Base-by-base conservation (phyloP, 148 eudicot genomes). In the Oxyria digyna region DNA sequence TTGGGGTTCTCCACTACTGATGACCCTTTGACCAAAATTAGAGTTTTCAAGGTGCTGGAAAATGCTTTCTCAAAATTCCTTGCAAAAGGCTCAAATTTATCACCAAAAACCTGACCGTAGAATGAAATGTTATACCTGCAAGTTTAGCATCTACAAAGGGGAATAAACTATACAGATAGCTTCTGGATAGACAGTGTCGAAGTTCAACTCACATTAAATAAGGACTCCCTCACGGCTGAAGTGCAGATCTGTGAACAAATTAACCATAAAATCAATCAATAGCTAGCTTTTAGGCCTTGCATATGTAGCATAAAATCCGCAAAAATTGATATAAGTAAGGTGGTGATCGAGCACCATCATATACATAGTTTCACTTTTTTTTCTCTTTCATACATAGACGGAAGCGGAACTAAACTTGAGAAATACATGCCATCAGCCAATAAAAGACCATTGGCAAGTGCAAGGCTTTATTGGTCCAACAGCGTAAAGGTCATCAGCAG, bases 171-270 rank as follows among this genome's bases (percentile, higher is more conserved):
- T 50, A 11, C 24, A 20, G 1, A 50, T 8, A 21, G 24, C 26
- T 50, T n/a, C 10, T 21, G 26, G 57, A 8, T 59, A 59, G 37
- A 2, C 38, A 59, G 65, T 4, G 37, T 35, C 69, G 38, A 71
- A 62, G 62, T 48, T 15, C 48, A 62, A 76, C 96, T 87, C 85
- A 93, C 98, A 87, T 86, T 83, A 72, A 80, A 84, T 74, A 93
- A 75, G 63, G 98, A 87, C 73, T 89, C 91, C 74, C 87, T 76
- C 52, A 93, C 95, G 21, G 98, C 96, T 69, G 82, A 79, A 62
- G 82, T 75, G 80, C 95, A 93, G 32, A 89, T 86, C 98, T 93
- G 91, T 81, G 74, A 70, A 35, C 10, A 32, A 48, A 67, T 42
- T 62, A 67, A 29, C 69, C 50, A 71, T 5, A 62, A 43, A 21